A percentile compares a stretch with the other conserved stretches of the same genome.
phyloP scores from a whole-genome alignment of 148 eudicot genomes.

The Polygonum maritimum region DNA sequence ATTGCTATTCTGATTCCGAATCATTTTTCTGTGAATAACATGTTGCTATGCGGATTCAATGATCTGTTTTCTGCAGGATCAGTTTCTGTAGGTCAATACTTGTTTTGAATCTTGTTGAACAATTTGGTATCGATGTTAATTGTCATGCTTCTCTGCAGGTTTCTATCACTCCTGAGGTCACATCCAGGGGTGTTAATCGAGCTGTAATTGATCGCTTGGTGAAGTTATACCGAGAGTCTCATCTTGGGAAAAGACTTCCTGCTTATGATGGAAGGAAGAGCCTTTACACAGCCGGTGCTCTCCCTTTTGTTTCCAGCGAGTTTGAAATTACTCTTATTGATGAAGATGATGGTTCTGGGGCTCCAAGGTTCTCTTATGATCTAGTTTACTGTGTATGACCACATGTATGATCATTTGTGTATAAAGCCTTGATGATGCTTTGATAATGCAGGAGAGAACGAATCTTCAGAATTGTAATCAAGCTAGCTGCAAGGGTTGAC shows the following conservation, averaged over 20 bases:
- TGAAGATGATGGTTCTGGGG: slow-evolving; percentile 60
- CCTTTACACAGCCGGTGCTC: slow-evolving; percentile 77
- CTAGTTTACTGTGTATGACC: background rate
- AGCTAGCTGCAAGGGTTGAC: slow-evolving; percentile 62
- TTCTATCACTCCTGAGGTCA: slow-evolving; percentile 55
- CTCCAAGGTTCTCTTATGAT: slow-evolving; percentile 26
- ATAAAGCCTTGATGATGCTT: background rate
- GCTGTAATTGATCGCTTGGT: slow-evolving; percentile 69
- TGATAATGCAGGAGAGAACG: slow-evolving; percentile 40
- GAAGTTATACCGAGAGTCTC: slow-evolving; percentile 52
- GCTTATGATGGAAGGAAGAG: slow-evolving; percentile 91
- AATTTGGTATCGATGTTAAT: too few species aligned
- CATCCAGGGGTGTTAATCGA: slow-evolving; percentile 64
- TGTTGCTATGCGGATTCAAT: too few species aligned
- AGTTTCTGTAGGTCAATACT: too few species aligned
- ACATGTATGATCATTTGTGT: background rate
- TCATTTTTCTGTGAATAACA: too few species aligned
- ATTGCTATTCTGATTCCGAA: background rate
- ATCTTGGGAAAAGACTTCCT: slow-evolving; percentile 72
- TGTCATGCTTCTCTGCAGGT: too few species aligned
- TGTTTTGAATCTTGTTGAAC: too few species aligned
- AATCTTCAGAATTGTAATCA: slow-evolving; percentile 50
- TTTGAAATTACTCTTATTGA: slow-evolving; percentile 55
- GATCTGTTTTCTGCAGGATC: too few species aligned
- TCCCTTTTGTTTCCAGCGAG: slow-evolving; percentile 61